Evolutionary conservation across 1,139 yeast species (phyloP).

Genomic region (Candida sp.): DNA sequence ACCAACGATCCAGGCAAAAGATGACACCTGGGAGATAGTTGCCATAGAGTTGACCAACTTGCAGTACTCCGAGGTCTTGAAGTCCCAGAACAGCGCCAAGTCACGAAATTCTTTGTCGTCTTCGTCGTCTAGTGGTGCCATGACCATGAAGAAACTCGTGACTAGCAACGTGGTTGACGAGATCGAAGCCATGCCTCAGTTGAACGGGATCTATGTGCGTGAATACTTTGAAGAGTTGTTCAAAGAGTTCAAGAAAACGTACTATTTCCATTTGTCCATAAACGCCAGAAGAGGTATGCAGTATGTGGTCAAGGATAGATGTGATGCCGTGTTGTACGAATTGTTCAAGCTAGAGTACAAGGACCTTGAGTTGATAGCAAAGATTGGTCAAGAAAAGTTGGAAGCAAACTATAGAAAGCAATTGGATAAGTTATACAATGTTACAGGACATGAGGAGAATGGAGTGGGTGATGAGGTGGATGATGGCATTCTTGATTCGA

Average conservation of each 20-base stretch:
- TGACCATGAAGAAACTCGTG: slow-evolving; percentile 4
- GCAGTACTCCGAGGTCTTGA: slow-evolving; percentile 7
- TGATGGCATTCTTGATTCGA: slow-evolving; percentile 6
- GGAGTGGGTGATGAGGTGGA: not conserved
- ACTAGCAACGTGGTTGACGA: slow-evolving; percentile 12
- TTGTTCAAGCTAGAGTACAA: slow-evolving; percentile 23
- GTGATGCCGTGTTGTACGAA: slow-evolving; percentile 27
- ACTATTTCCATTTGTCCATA: not conserved
- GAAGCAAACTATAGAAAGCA: slow-evolving; percentile 19
- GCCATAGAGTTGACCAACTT: slow-evolving; percentile 30
- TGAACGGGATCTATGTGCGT: slow-evolving; percentile 32
- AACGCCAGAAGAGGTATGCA: not conserved
- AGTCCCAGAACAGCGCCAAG: not conserved
- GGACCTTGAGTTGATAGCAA: slow-evolving; percentile 30
- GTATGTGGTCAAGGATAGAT: slow-evolving; percentile 10
- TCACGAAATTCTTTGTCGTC: not conserved
- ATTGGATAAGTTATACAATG: not conserved
- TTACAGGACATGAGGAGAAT: not conserved
- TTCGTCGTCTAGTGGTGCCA: not conserved
- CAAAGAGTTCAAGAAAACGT: slow-evolving; percentile 15
- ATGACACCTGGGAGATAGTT: slow-evolving; percentile 39
- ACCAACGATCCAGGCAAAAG: slow-evolving; percentile 24
- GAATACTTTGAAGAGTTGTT: slow-evolving; percentile 26
- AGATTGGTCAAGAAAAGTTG: slow-evolving; percentile 26
- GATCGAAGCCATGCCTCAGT: slow-evolving; percentile 30